Evolutionary conservation across 2,329 filamentous ascomycete genomes (phyloP).

Genomic region (Emmonsia crescens): DNA sequence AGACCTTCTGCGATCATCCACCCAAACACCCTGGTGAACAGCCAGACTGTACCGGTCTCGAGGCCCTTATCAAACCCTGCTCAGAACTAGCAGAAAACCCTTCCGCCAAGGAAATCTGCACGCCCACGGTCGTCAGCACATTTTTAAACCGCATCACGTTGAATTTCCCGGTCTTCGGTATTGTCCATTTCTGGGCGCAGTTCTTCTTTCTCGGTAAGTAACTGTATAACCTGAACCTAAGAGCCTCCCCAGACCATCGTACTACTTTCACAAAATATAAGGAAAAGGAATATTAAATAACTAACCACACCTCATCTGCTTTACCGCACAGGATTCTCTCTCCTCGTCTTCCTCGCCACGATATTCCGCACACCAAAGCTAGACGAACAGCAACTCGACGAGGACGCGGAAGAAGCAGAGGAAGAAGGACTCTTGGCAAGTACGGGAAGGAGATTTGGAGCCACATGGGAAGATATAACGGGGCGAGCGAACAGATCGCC

Average conservation of each 20-base stretch:
- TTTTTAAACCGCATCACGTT: conserved; percentile 87
- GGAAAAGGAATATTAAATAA: background rate
- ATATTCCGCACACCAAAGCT: conserved; percentile 71
- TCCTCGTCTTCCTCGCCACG: conserved; percentile 68
- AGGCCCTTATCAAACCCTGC: conserved; percentile 66
- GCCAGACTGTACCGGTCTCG: conserved; percentile 61
- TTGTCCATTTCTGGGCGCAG: conserved; percentile 91
- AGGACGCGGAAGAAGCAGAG: conserved; percentile 82
- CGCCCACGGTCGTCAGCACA: conserved; percentile 78
- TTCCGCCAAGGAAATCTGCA: conserved; percentile 73
- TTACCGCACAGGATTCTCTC: conserved; percentile 50
- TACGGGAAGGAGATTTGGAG: conserved; percentile 69
- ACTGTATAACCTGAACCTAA: background rate
- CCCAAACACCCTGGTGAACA: conserved; percentile 51
- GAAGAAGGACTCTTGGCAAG: conserved; percentile 84
- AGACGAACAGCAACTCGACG: conserved; percentile 66
- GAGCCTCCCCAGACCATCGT: background rate
- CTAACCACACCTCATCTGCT: background rate
- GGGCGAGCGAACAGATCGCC: conserved; percentile 36
- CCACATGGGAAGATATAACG: conserved; percentile 81
- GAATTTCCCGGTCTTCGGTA: conserved; percentile 91
- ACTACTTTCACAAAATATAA: background rate
- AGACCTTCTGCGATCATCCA: conserved; percentile 78
- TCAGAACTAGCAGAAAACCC: conserved; percentile 62
- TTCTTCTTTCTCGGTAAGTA: conserved; percentile 66